Base-by-base conservation (phyloP, 257 asterid genomes). In the Echites panduratus region DNA sequence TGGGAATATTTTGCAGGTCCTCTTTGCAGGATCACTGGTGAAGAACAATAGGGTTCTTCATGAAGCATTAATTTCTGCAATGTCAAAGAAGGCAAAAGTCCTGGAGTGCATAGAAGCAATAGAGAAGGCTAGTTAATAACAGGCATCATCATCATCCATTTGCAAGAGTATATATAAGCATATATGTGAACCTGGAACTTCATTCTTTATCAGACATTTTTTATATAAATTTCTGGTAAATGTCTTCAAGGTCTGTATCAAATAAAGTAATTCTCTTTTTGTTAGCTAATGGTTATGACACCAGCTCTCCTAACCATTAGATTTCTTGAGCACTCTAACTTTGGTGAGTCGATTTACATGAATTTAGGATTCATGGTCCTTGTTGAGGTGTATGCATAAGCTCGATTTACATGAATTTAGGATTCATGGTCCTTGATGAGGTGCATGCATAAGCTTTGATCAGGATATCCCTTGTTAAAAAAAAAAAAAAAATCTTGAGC, bases 71-170 rank as follows among this genome's bases (percentile, higher is more conserved):
- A 88, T 91, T 20, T 77, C 92, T 12, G 95, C 97, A 7, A 94
- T 94, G 99, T 61, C 86, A 47, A 91, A 88, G 68, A 94, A 87
- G 70, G 97, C 97, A 11, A 81, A 97, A 4, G 93, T 94, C 10
- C 57, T 90, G 35, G 95, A 91, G 79, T 94, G 99, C 95, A 89
- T 94, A 66, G 93, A 89, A 80, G 96, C 97, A 43, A 87, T 94
- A 72, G 97, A 94, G 89, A 82, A 86, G 68, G 90, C 90, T 52
- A 86, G 53, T 20, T 79, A 71, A 79, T 35, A 35, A 47, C 16
- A 53, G 9, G 52, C 24, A 45, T 3, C 22, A 48, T 19, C 32
- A 65, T 67, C 5, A n/a, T 57, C 43, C 53, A 22, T 22, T 41
- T 66, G 24, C 45, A 61, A 32, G 45, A 52, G 50, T 59, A 16